phyloP scores from a whole-genome alignment of 805 yeast species.

The Ogataea chonburiensis region DNA sequence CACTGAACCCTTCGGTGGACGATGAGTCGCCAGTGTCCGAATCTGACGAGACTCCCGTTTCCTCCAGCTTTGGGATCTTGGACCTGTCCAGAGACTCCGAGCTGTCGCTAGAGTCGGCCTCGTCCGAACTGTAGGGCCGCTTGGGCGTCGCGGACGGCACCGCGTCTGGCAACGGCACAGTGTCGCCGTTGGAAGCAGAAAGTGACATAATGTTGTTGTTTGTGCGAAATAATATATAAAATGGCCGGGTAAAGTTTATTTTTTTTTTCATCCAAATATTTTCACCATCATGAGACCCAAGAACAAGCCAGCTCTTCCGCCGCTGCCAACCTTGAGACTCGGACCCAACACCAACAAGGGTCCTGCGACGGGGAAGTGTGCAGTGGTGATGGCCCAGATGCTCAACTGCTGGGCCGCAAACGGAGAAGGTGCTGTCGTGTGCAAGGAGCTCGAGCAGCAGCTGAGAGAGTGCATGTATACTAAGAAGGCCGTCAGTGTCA shows the following conservation, averaged over 20 bases:
- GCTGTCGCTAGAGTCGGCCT: slow-evolving; percentile 6
- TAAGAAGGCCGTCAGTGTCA: slow-evolving; percentile 33
- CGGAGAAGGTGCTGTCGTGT: slow-evolving; percentile 73
- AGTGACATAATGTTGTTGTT: slow-evolving; percentile 7
- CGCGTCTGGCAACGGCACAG: slow-evolving; percentile 3
- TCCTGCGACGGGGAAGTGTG: slow-evolving; percentile 59
- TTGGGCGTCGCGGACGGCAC: slow-evolving; percentile 2
- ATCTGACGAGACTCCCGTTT: background rate
- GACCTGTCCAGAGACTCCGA: slow-evolving; percentile 1
- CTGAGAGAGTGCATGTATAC: slow-evolving; percentile 72
- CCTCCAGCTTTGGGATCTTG: slow-evolving; percentile 5
- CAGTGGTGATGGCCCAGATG: slow-evolving; percentile 78
- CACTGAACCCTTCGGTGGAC: slow-evolving; percentile 1
- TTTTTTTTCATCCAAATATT: slow-evolving; percentile 3
- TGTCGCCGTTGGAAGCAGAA: slow-evolving; percentile 5
- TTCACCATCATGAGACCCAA: slow-evolving; percentile 22
- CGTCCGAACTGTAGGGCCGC: slow-evolving; percentile 2
- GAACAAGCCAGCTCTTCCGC: slow-evolving; percentile 48
- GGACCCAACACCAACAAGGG: slow-evolving; percentile 57
- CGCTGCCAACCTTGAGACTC: slow-evolving; percentile 70
- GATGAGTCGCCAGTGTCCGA: slow-evolving; percentile 8
- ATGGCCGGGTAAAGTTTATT: slow-evolving; percentile 10
- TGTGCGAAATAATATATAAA: background rate
- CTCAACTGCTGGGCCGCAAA: slow-evolving; percentile 96
- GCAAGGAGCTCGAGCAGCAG: slow-evolving; percentile 64